Percentiles rank a stretch among this genome's conserved stretches.
These are phyloP conservation scores for Rhizopogon roseolus DNA, from an alignment of 768 basidiomycete species.

Conservation along the genomic window DNA sequence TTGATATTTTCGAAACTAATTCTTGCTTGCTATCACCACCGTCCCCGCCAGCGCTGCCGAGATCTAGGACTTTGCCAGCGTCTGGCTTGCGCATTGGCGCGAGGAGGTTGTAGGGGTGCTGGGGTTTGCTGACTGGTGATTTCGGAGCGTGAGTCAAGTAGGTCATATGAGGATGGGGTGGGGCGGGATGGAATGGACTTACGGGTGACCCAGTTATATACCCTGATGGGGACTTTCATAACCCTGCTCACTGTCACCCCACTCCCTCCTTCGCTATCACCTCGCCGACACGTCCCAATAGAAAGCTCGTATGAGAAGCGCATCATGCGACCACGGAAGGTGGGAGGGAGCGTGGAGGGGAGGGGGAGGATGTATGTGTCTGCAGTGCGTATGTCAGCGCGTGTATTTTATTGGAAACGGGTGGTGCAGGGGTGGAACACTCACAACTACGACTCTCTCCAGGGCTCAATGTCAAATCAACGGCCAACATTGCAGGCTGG, in stretches of 20 bases:
- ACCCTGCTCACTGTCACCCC: slow-evolving; percentile 61
- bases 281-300: slow-evolving; percentile 80
- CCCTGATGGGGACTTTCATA: slow-evolving; percentile 87
- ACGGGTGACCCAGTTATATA: slow-evolving; percentile 89
- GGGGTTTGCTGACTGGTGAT: slow-evolving; percentile 44
- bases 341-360: slow-evolving; percentile 82
- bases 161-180: background rate
- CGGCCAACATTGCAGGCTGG: slow-evolving; percentile 82
- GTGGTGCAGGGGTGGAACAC: background rate
- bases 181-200: slow-evolving; percentile 13
- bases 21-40: background rate
- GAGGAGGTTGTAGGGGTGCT: slow-evolving; percentile 75
- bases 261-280: slow-evolving; percentile 26
- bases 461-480: slow-evolving; percentile 78
- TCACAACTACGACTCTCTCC: slow-evolving; percentile 82
- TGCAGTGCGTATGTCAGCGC: slow-evolving; percentile 24
- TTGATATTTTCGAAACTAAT: background rate
- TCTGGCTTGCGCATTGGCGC: slow-evolving; percentile 57
- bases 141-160: slow-evolving; percentile 2
- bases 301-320: slow-evolving; percentile 87
- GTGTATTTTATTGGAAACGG: background rate
- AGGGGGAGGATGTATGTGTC: slow-evolving; percentile 77
- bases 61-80: background rate
- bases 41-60: background rate
- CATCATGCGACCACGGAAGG: slow-evolving; percentile 80